Percentiles rank a stretch among this genome's conserved stretches.
Evolutionary conservation across 2,329 filamentous ascomycete genomes (phyloP).

Genomic region (Ceratocystiopsis sp.): DNA sequence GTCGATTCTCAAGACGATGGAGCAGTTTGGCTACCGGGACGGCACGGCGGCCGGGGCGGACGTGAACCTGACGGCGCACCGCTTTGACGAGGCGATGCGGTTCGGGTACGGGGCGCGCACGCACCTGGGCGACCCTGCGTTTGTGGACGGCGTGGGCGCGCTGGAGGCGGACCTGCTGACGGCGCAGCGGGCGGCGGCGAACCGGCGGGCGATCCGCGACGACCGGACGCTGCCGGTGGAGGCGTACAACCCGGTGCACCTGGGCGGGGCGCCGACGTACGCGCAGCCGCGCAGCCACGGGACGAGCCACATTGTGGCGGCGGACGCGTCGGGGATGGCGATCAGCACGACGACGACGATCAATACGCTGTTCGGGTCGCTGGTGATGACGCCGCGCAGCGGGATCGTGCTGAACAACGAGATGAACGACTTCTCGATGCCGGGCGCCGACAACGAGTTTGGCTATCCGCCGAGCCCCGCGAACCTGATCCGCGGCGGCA

Average conservation of each 20-base stretch:
- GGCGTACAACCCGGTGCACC: constrained; percentile 47
- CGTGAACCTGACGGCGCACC: constrained; percentile 56
- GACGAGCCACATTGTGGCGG: constrained; percentile 56
- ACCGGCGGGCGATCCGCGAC: constrained; percentile 55
- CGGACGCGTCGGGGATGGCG: constrained; percentile 57
- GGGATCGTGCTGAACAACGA: constrained; percentile 65
- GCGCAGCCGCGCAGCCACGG: constrained; percentile 29
- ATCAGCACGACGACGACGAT: constrained; percentile 74
- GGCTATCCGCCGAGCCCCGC: constrained; percentile 63
- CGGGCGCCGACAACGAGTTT: constrained; percentile 60
- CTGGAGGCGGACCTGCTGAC: constrained; percentile 56
- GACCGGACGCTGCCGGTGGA: constrained; percentile 51
- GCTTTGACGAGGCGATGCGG: constrained; percentile 72
- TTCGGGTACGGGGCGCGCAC: constrained; percentile 71
- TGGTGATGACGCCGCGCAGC: constrained; percentile 62
- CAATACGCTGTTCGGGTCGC: constrained; percentile 71
- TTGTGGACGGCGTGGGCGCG: constrained; percentile 42
- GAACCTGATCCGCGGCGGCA: constrained; percentile 68
- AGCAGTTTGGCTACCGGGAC: constrained; percentile 55
- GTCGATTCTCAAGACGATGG: constrained; percentile 64
- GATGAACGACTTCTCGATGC: constrained; percentile 75
- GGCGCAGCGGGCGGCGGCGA: constrained; percentile 36
- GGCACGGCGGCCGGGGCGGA: constrained; percentile 14
- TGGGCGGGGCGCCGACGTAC: not conserved
- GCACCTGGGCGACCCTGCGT: constrained; percentile 69